phyloP scores from a whole-genome alignment of 1,284 basidiomycete genomes.

The Leccinum ponderosum region DNA sequence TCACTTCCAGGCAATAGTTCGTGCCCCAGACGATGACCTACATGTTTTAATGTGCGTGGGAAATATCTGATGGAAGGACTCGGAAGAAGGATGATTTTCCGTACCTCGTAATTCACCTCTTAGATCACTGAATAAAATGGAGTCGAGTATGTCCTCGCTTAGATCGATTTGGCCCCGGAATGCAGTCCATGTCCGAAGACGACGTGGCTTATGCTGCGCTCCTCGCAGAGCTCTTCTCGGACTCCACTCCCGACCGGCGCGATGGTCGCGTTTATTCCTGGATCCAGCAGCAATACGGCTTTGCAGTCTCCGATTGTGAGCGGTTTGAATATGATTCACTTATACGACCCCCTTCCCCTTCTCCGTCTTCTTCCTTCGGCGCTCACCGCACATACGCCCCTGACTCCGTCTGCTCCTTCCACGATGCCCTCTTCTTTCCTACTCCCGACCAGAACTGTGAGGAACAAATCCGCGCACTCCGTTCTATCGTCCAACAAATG shows the following conservation, averaged over 20 bases:
- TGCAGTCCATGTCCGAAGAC: constrained; percentile 31
- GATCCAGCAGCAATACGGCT: constrained; percentile 37
- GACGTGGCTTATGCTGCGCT: constrained; percentile 30
- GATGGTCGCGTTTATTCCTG: constrained; percentile 33
- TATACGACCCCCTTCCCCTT: constrained; percentile 27
- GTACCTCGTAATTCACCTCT: neutral
- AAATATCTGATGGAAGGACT: too few species aligned
- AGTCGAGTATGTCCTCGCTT: neutral
- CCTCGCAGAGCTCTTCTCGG: constrained; percentile 29
- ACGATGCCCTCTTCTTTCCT: constrained; percentile 34
- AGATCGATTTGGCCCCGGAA: neutral
- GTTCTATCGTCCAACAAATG: constrained; percentile 37
- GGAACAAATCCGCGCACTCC: constrained; percentile 29
- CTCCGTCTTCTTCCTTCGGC: constrained; percentile 33
- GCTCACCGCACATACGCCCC: constrained; percentile 20
- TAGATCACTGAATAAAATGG: constrained; percentile 15
- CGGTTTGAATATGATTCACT: neutral
- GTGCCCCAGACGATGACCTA: neutral
- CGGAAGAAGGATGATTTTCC: neutral
- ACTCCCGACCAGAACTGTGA: constrained; percentile 5
- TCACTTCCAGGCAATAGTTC: too few species aligned
- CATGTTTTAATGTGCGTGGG: neutral
- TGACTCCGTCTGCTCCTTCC: constrained; percentile 31
- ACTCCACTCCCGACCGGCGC: constrained; percentile 16
- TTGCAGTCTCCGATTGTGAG: constrained; percentile 29